Evolutionary conservation across 164 flowering plant species (phyloP), one percentile per base, ranked within the genome.

Genomic region (Tetracentron sinense): DNA sequence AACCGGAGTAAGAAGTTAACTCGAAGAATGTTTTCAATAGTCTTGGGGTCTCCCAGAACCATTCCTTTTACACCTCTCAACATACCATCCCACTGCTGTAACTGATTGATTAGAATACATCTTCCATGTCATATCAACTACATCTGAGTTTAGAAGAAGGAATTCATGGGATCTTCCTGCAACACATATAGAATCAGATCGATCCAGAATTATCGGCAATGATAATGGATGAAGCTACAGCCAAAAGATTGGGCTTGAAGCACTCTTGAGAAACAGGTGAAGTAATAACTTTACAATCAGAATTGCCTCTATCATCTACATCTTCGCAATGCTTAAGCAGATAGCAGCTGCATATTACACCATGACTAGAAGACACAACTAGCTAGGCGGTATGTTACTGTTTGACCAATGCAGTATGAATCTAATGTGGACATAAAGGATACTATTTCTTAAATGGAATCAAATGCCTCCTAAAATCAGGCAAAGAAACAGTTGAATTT

Each of bases 251-350:
- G 2, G 76, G 63, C 6, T 69, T 77, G 75, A 59, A 55, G 68
- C 85, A 80, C 67, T 88, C 91, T 75, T 82, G 80, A 52, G 90
- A 82, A 78, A 72, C 76, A 55, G 82, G 85, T 49, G 82, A 82
- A 48, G 78, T 78, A 69, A 77, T n/a, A n/a, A n/a, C n/a, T n/a
- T n/a, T n/a, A 17, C 15, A 15, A 14, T 67, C 69, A 62, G 21
- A 17, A 42, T 54, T 60, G 65, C 25, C 57, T 35, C 35, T 51
- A 67, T 28, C 69, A 49, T 67, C 72, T 44, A 51, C 27, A 17
- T 64, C 65, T 33, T 19, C 35, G 31, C 33, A 57, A n/a, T 49
- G 70, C 75, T 78, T 81, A 52, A 81, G 69, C 70, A 81, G 63
- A 78, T 85, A 80, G 68, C 69, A 68, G 53, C 84, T 74, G 60